Conservation (phyloP, 768 basidiomycete genomes). For the Pleurotus citrinopileatus region DNA sequence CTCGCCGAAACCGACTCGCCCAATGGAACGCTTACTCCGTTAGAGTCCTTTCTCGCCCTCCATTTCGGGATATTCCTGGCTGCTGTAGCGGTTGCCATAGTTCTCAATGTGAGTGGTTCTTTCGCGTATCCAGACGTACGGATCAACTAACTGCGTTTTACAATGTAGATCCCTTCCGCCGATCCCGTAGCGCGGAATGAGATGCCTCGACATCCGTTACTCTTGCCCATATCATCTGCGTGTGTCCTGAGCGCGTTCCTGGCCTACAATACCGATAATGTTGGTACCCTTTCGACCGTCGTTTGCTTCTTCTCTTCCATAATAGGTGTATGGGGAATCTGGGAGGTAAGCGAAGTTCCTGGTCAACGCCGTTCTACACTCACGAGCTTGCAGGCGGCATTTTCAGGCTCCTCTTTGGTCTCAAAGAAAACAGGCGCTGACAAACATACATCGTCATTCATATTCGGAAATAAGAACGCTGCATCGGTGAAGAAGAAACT, state of each 20-base stretch:
- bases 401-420: slow-evolving; percentile 50
- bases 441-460: slow-evolving; percentile 75
- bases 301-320: slow-evolving; percentile 46
- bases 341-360: slow-evolving; percentile 70
- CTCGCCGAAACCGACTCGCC: slow-evolving; percentile 45
- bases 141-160: slow-evolving; percentile 5
- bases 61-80: slow-evolving; percentile 63
- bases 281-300: slow-evolving; percentile 54
- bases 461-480: slow-evolving; percentile 72
- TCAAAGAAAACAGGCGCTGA: slow-evolving; percentile 80
- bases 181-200: slow-evolving; percentile 27
- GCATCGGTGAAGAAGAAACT: slow-evolving; percentile 61
- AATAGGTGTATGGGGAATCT: slow-evolving; percentile 66
- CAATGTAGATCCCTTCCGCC: slow-evolving; percentile 42
- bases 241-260: slow-evolving; percentile 55
- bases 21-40: slow-evolving; percentile 46
- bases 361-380: slow-evolving; percentile 8
- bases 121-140: slow-evolving; percentile 6
- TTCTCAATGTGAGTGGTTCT: slow-evolving; percentile 62
- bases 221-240: slow-evolving; percentile 56
- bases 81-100: slow-evolving; percentile 50
- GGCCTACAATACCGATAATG: slow-evolving; percentile 58
- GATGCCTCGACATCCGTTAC: slow-evolving; percentile 53
- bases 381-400: too few relatives aligned
- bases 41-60: slow-evolving; percentile 69